Base-by-base conservation (phyloP, 176 grass and related monocot genomes). In the Paspalum notatum region DNA sequence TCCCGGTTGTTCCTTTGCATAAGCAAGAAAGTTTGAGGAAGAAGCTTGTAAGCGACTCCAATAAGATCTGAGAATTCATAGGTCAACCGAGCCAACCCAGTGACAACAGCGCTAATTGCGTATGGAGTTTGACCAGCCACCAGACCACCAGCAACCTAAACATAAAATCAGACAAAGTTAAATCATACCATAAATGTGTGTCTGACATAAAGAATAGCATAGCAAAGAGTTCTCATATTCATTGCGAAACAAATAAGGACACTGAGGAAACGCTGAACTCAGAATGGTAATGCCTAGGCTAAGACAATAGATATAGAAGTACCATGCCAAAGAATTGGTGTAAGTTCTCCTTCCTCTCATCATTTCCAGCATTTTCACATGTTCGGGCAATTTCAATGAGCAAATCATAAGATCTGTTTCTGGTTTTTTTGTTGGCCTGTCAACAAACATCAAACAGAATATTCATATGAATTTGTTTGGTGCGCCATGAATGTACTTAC, bases 11-110 rank as follows among this genome's bases (percentile, higher is more conserved):
- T 93, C 74, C 92, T 91, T 84, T 95, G 78, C 87, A 95, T 84
- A 43, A 98, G 92, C 53, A 98, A 86, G 89, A 91, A 95, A 60
- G 84, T 60, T 10, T 93, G 89, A 18, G 95, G 95, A 20, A 98
- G 92, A 43, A 98, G 81, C 26, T 88, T 95, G 86, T 95, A 98
- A 6, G 95, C 88, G 73, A 87, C 81, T 85, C 76, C 90, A 74
- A 98, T 89, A 68, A 98, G 90, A 45, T 98, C 95, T 15, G 92
- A 86, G 71, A 98, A 98, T 62, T 98, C 95, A 47, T 98, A 95
- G 51, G 90, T 92, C 68, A 98, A 83, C 21, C 95, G 90, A 77
- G 95, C 95, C 76, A 98, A 88, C 24, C 95, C 95, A 82, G 89
- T 98, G 42, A 98, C 87, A 62, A 89, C 86, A 66, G 92, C 92